Evolutionary conservation across 2,329 filamentous ascomycete genomes (phyloP).

Genomic region (Ascocoryne sarcoides): DNA sequence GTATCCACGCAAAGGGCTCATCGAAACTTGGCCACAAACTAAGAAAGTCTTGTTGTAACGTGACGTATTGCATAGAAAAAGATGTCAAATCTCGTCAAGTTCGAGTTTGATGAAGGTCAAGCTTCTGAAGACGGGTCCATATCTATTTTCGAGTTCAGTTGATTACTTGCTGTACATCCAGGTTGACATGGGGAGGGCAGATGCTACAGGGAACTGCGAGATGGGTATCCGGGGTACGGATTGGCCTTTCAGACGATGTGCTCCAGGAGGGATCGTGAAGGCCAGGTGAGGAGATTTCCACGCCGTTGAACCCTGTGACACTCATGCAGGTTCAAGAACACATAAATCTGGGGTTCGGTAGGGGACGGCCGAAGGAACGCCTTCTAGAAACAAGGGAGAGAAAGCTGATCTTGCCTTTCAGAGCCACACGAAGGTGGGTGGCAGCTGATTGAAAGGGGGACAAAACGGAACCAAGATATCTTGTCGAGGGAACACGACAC

Average conservation of each 20-base stretch:
- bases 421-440: background rate
- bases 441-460: slow-evolving; percentile 4
- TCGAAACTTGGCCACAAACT: slow-evolving; percentile 8
- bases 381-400: slow-evolving; percentile 12
- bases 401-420: background rate
- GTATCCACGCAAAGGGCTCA: slow-evolving; percentile 6
- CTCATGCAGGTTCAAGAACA: slow-evolving; percentile 22
- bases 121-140: slow-evolving; percentile 12
- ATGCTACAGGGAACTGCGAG: slow-evolving; percentile 9
- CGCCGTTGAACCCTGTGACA: slow-evolving; percentile 15
- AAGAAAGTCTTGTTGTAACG: slow-evolving; percentile 3
- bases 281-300: slow-evolving; percentile 7
- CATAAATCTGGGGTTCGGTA: slow-evolving; percentile 25
- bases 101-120: slow-evolving; percentile 10
- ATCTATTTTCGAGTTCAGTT: slow-evolving; percentile 19
- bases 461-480: background rate
- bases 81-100: slow-evolving; percentile 6
- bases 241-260: slow-evolving; percentile 24
- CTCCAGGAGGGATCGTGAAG: slow-evolving; percentile 9
- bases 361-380: slow-evolving; percentile 20
- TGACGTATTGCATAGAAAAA: slow-evolving; percentile 4
- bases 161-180: slow-evolving; percentile 18
- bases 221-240: slow-evolving; percentile 7
- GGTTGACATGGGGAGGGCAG: slow-evolving; percentile 8
- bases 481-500: background rate